These are phyloP conservation scores for Pythium periplocum DNA, from an alignment of 352 stramenopile species.

Conservation along the genomic window DNA sequence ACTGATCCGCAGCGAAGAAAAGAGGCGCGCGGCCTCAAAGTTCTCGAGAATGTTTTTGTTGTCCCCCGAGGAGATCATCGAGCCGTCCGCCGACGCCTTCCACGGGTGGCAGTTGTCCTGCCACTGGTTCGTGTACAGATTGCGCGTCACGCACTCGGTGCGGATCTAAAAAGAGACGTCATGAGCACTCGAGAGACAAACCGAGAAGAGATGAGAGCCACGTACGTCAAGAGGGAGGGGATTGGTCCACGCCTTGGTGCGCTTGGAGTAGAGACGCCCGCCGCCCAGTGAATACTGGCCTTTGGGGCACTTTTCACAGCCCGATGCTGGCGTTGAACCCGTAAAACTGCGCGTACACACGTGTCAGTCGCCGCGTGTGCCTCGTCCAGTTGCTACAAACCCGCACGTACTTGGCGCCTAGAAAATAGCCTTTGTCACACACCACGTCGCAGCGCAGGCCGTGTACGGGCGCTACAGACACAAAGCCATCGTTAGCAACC, in stretches of 20 bases:
- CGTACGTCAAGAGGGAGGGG: constrained; percentile 52
- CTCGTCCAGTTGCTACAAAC: background rate
- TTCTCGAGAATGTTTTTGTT: constrained; percentile 65
- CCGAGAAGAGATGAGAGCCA: background rate
- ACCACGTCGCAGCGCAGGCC: constrained; percentile 64
- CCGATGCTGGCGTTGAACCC: constrained; percentile 44
- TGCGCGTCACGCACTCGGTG: constrained; percentile 69
- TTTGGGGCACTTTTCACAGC: constrained; percentile 61
- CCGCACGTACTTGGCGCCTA: constrained; percentile 59
- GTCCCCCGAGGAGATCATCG: constrained; percentile 59
- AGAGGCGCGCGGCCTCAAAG: constrained; percentile 60
- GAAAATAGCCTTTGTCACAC: constrained; percentile 64
- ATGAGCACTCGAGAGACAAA: background rate
- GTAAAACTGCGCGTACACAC: constrained; percentile 40
- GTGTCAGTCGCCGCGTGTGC: background rate
- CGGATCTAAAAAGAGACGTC: constrained; percentile 29
- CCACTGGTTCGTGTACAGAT: constrained; percentile 75
- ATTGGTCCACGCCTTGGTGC: constrained; percentile 55
- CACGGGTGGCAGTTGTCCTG: constrained; percentile 71
- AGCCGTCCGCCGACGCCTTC: constrained; percentile 43
- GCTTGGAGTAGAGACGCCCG: constrained; percentile 65
- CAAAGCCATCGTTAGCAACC: background rate
- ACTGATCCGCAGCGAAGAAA: constrained; percentile 67
- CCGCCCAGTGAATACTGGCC: constrained; percentile 78
- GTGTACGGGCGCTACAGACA: constrained; percentile 48